These are phyloP conservation scores for bread wheat (Triticum aestivum) DNA, from an alignment of 176 grass and related monocot genomes.

Conservation along the genomic window DNA sequence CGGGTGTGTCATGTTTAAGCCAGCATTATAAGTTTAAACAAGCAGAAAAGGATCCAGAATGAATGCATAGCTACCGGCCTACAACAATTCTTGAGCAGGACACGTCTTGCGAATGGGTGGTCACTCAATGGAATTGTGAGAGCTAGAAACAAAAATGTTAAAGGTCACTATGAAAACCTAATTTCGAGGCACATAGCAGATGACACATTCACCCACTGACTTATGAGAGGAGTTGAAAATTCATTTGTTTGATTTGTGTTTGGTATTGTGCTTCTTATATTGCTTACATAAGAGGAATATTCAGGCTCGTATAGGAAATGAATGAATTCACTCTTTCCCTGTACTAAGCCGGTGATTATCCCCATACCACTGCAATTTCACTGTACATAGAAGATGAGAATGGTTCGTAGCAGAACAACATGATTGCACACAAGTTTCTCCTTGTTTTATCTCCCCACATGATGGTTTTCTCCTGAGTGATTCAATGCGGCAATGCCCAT, in stretches of 20 bases:
- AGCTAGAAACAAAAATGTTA: neutral
- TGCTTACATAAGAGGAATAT: conserved; percentile 15
- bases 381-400: neutral
- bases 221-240: neutral
- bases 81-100: neutral
- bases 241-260: neutral
- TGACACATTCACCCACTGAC: neutral
- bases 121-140: neutral
- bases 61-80: neutral
- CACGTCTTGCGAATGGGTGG: neutral
- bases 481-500: neutral
- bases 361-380: neutral
- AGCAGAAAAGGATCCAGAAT: neutral
- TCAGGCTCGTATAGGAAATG: neutral
- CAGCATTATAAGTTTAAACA: neutral
- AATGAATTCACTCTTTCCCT: neutral
- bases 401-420: neutral
- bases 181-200: neutral
- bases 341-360: neutral
- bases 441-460: neutral
- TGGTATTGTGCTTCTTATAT: neutral
- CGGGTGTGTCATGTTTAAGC: neutral
- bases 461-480: neutral
- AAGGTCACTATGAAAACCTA: neutral
- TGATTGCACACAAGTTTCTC: neutral